Conservation (phyloP, 75 land plant genomes). For the Pinus albicaulis region DNA sequence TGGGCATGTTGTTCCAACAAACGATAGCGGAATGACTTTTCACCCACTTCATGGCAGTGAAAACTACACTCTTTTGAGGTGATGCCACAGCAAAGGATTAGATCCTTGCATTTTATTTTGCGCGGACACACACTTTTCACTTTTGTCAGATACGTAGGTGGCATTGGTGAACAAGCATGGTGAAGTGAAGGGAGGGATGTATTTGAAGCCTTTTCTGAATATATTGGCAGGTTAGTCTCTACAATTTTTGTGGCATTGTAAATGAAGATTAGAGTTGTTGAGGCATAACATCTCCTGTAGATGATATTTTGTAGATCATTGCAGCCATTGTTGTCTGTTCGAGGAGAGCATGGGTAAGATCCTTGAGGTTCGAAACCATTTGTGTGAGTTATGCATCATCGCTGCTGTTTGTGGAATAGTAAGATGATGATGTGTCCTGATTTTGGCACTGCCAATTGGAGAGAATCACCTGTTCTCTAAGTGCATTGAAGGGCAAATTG, state of each 20-base stretch:
- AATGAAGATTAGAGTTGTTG: constrained; percentile 1
- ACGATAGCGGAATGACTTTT: constrained; percentile 20
- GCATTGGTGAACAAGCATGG: not conserved
- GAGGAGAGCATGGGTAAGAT: no score
- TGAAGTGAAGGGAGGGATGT: not conserved
- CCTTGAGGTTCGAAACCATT: not conserved
- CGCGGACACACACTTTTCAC: not conserved
- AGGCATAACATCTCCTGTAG: not conserved
- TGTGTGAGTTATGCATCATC: not conserved
- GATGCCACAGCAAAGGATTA: not conserved
- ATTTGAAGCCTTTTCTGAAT: not conserved
- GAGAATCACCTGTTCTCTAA: not conserved
- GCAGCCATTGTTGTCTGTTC: not conserved
- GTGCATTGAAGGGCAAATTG: not conserved
- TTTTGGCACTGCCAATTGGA: not conserved
- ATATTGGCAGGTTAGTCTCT: not conserved
- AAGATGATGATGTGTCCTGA: not conserved
- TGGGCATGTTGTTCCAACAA: constrained; percentile 28
- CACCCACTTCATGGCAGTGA: constrained; percentile 30
- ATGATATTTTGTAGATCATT: not conserved
- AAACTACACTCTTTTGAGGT: constrained; percentile 20
- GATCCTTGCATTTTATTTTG: not conserved
- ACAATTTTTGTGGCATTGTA: not conserved
- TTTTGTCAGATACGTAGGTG: not conserved
- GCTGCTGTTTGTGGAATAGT: not conserved